Conservation (phyloP, 257 asterid species). For the Striga asiatica region DNA sequence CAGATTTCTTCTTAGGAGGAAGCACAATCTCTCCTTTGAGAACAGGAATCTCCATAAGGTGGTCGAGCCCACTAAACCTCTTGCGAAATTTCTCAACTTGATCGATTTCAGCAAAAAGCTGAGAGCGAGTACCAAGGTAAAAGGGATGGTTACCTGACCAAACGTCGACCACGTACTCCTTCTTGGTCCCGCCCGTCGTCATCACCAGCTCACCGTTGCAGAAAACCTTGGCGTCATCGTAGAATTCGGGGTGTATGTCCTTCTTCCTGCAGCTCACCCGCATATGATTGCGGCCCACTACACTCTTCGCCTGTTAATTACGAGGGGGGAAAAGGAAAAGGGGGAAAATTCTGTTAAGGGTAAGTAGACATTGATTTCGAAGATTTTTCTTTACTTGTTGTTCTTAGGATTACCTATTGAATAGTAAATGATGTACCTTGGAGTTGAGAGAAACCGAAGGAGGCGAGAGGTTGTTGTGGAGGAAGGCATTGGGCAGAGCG, state of each 20-base stretch:
- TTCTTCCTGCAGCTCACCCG: conserved; percentile 73
- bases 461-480: conserved; percentile 34
- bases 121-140: conserved; percentile 75
- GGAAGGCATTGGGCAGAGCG: conserved; percentile 54
- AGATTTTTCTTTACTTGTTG: background rate
- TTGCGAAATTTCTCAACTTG: conserved; percentile 85
- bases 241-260: conserved; percentile 79
- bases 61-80: conserved; percentile 51
- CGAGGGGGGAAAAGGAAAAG: background rate
- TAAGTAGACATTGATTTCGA: background rate
- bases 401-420: background rate
- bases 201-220: conserved; percentile 91
- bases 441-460: conserved; percentile 27
- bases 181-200: conserved; percentile 93
- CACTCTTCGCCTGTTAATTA: conserved; percentile 35
- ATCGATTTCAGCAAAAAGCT: conserved; percentile 49
- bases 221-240: conserved; percentile 69
- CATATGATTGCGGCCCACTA: conserved; percentile 40
- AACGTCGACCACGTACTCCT: conserved; percentile 85
- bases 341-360: background rate
- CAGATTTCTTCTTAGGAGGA: conserved; percentile 65
- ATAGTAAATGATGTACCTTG: conserved; percentile 54
- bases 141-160: conserved; percentile 98
- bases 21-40: conserved; percentile 88
- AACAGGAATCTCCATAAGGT: conserved; percentile 69